Conservation (phyloP, 352 stramenopile genomes). For the Phytophthora tentaculata region DNA sequence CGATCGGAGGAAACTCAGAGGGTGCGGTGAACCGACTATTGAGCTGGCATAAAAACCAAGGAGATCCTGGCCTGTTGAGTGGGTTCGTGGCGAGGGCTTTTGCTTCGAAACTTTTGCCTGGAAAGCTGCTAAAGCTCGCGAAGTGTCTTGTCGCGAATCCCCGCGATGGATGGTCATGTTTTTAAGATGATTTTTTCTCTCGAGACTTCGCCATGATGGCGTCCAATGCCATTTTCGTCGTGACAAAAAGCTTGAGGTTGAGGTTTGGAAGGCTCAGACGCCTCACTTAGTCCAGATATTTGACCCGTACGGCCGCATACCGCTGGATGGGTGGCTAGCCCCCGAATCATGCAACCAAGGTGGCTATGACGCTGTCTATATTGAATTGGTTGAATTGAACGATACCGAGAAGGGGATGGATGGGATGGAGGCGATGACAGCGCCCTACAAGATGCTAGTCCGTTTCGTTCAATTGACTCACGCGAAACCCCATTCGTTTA, state of each 20-base stretch:
- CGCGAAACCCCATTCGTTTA: background rate
- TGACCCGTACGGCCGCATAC: background rate
- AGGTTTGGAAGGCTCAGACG: background rate
- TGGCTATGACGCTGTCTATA: background rate
- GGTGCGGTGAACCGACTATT: background rate
- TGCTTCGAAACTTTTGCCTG: background rate
- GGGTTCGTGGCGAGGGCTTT: background rate
- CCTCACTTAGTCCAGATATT: background rate
- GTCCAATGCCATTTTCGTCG: background rate
- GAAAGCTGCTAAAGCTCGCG: background rate
- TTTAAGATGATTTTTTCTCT: background rate
- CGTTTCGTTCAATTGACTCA: background rate
- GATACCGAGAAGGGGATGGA: background rate
- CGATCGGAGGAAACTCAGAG: background rate
- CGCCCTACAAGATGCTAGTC: background rate
- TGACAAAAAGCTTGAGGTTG: background rate
- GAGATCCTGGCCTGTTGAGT: background rate
- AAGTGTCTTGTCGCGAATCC: background rate
- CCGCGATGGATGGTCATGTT: no score
- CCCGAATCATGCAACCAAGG: background rate
- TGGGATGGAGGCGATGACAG: background rate
- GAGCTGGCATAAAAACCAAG: background rate
- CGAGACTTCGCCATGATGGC: background rate
- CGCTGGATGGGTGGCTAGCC: background rate
- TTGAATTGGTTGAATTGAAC: background rate